These are phyloP conservation scores for Gracilariopsis chorda DNA, from an alignment of 23 red algal genomes.

Conservation along the genomic window DNA sequence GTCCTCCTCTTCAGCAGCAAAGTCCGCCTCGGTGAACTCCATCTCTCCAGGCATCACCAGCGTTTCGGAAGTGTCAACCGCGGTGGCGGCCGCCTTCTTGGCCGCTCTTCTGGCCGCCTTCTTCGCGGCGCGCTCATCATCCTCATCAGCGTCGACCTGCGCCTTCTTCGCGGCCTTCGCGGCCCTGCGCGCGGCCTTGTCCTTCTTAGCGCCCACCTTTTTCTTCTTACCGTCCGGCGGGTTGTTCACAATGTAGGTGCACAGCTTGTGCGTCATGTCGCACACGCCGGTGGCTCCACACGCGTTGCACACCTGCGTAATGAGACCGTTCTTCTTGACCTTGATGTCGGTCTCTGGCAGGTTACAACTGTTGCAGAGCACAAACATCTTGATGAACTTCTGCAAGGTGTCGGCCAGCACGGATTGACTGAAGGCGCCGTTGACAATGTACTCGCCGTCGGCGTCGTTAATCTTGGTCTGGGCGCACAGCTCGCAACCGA, in stretches of 20 bases:
- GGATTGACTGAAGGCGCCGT: slow-evolving; percentile 79
- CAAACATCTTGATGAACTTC: slow-evolving; percentile 94
- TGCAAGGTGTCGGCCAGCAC: slow-evolving; percentile 76
- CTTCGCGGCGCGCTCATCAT: slow-evolving; percentile 34
- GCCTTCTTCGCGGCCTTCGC: slow-evolving; percentile 35
- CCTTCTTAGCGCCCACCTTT: slow-evolving; percentile 63
- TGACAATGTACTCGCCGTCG: slow-evolving; percentile 94
- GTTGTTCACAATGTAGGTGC: slow-evolving; percentile 93
- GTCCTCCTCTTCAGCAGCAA: slow-evolving; percentile 41
- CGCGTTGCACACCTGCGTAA: slow-evolving; percentile 93
- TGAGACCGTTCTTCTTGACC: slow-evolving; percentile 84
- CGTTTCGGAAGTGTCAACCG: not conserved
- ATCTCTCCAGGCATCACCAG: slow-evolving; percentile 17
- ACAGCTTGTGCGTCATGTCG: slow-evolving; percentile 96
- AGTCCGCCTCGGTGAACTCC: slow-evolving; percentile 4
- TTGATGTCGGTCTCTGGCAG: slow-evolving; percentile 97
- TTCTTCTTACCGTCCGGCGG: slow-evolving; percentile 93
- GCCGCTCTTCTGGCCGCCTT: slow-evolving; percentile 26
- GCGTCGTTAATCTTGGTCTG: slow-evolving; percentile 98
- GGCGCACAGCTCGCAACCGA: slow-evolving; percentile 95
- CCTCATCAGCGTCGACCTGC: not conserved
- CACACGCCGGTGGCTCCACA: slow-evolving; percentile 72
- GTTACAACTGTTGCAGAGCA: slow-evolving; percentile 85
- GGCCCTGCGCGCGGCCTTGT: slow-evolving; percentile 68
- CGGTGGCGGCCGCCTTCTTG: slow-evolving; percentile 2